Base-by-base conservation (phyloP, 2,329 filamentous ascomycete genomes). In the Alternaria novae-zelandiae region DNA sequence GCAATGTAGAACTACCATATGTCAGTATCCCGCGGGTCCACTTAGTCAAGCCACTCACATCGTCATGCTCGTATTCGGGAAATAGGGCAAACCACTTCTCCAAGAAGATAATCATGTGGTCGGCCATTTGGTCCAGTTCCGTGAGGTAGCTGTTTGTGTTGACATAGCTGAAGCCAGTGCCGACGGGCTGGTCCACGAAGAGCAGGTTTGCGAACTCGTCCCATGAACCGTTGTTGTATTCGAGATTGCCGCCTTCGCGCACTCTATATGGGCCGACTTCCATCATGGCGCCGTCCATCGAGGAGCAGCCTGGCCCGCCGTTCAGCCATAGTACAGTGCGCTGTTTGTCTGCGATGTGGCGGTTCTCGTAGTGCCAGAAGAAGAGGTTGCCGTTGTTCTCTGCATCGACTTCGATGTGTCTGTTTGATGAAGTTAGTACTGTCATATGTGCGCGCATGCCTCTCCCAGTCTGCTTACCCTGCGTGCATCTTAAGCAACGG, bases 341-440 rank as follows among this genome's bases (percentile, higher is more conserved):
- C 79, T 96, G 92, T 72, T 87, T 89, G 78, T 98, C 92, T 61
- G 94, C 95, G 70, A 99, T 97, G 80, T 99, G 96, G 71, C 92
- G 88, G 78, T 98, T 98, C 78, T 97, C 89, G 78, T 92, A 97
- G 76, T 97, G 93, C 96, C 96, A 99, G 85, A 99, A 99, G 85
- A 98, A 99, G 17, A 99, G 83, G 80, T 98, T 97, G 71, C 93
- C 95, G 78, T 98, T 93, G 79, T 91, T 88, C 70, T 93, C 90
- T 20, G 91, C 88, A 32, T 90, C 91, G 74, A 99, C 87, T 82
- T 98, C 94, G 79, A 99, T 91, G 83, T 99, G 96, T 58, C 94
- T 97, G 78, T 54, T 17, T 17, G 17, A 12, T 21, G 46, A 3
- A 25, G 51, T 73, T 59, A 67, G 64, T 26, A 20, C 21, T 41